Percentiles rank a stretch among this genome's conserved stretches.
Conservation (phyloP, 257 asterid species). For the Solanum appendiculatum region DNA sequence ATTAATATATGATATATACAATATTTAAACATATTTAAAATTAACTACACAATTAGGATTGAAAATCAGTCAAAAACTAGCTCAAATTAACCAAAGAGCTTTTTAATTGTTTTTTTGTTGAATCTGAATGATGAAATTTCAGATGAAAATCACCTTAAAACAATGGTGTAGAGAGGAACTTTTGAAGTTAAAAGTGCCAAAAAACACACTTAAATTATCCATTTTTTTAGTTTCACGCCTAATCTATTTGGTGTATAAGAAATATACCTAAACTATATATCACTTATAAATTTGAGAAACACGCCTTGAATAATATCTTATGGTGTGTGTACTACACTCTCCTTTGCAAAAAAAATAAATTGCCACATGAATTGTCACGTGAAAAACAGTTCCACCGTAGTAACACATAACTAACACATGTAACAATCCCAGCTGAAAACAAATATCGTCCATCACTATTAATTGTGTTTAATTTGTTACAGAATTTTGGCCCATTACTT, state of each 20-base stretch:
- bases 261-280: neutral
- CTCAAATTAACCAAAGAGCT: neutral
- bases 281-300: no score
- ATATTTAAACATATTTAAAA: no score
- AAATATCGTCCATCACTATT: neutral
- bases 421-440: no score
- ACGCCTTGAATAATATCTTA: no score
- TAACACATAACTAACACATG: neutral
- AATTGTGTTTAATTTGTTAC: neutral
- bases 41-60: neutral
- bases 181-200: neutral
- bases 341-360: no score
- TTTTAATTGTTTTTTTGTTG: no score
- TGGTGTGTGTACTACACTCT: no score
- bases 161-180: neutral
- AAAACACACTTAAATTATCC: no score
- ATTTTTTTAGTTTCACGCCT: neutral
- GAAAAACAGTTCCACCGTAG: neutral
- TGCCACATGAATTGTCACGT: neutral
- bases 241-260: neutral
- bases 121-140: neutral
- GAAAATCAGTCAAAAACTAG: neutral
- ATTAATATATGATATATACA: neutral
- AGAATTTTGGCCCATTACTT: neutral
- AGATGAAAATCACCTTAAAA: no score